A percentile compares a stretch with the other conserved stretches of the same genome.
Conservation (phyloP, 805 yeast species). For the Candida manassasensis region DNA sequence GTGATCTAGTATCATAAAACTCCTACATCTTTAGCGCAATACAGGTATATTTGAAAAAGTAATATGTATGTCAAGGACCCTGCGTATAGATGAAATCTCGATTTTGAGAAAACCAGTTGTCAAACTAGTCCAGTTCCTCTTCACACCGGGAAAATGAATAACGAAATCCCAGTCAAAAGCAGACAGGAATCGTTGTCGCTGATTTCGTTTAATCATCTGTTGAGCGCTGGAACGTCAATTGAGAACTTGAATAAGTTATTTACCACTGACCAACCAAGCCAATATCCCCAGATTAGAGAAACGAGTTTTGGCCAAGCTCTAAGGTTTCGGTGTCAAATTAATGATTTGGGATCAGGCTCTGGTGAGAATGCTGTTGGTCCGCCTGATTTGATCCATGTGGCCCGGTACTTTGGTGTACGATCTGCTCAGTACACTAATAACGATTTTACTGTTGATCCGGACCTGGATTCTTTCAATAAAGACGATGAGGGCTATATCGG, state of each 20-base stretch:
- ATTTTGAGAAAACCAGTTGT: too few relatives aligned
- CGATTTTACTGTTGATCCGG: constrained; percentile 18
- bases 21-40: too few relatives aligned
- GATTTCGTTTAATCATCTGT: neutral
- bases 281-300: constrained; percentile 24
- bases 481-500: constrained; percentile 40
- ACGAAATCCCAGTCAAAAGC: neutral
- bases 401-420: constrained; percentile 28
- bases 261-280: neutral
- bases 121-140: too few relatives aligned
- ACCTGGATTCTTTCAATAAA: constrained; percentile 8
- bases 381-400: constrained; percentile 37
- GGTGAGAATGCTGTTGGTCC: constrained; percentile 24
- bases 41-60: too few relatives aligned
- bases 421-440: constrained; percentile 22
- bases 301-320: constrained; percentile 24
- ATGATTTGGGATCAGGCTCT: constrained; percentile 11
- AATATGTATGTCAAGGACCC: too few relatives aligned
- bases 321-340: constrained; percentile 21
- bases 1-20: too few relatives aligned
- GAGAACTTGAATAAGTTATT: neutral
- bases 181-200: constrained; percentile 1
- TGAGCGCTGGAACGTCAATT: neutral
- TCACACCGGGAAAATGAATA: neutral
- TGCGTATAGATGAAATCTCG: too few relatives aligned